A percentile compares a stretch with the other conserved stretches of the same genome.
These are phyloP conservation scores for Candida tunisiensis DNA, from an alignment of 1,139 yeast genomes.

Conservation along the genomic window DNA sequence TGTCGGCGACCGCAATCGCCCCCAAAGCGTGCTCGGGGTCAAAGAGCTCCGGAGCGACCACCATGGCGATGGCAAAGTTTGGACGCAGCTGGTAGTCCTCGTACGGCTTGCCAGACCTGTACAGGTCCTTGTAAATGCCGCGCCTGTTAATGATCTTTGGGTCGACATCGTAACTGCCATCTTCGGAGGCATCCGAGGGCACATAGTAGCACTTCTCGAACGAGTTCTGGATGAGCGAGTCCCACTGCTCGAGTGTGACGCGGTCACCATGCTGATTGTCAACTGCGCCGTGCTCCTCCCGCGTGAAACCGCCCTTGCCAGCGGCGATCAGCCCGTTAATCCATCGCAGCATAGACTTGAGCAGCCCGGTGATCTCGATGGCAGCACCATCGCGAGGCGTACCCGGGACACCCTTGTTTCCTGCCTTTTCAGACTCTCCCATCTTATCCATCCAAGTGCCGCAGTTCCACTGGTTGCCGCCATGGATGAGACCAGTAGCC, in stretches of 20 bases:
- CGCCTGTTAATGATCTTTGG: constrained; percentile 59
- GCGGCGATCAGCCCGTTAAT: constrained; percentile 39
- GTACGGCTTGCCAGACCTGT: constrained; percentile 62
- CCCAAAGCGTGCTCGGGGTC: constrained; percentile 37
- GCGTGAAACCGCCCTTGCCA: constrained; percentile 36
- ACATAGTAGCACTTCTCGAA: constrained; percentile 70
- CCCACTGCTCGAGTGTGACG: constrained; percentile 51
- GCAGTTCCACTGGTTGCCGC: constrained; percentile 86
- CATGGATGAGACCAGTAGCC: constrained; percentile 74
- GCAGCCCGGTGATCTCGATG: constrained; percentile 74
- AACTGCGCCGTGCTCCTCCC: constrained; percentile 16
- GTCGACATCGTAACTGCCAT: constrained; percentile 41
- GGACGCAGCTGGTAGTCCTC: constrained; percentile 93
- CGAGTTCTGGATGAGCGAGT: constrained; percentile 42
- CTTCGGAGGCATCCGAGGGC: constrained; percentile 46
- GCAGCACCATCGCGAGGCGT: constrained; percentile 98
- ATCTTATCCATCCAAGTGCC: constrained; percentile 99
- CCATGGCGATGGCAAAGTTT: constrained; percentile 83
- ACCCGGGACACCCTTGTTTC: constrained; percentile 81
- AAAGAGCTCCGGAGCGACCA: constrained; percentile 87
- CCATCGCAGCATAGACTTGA: constrained; percentile 73
- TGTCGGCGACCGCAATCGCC: constrained; percentile 60
- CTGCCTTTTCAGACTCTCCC: constrained; percentile 86
- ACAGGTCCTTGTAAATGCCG: constrained; percentile 86
- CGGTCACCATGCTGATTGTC: constrained; percentile 37